Evolutionary conservation across 306 rosid species (phyloP), one percentile per base, ranked within the genome.

Genomic region (Cicer cuneatum): DNA sequence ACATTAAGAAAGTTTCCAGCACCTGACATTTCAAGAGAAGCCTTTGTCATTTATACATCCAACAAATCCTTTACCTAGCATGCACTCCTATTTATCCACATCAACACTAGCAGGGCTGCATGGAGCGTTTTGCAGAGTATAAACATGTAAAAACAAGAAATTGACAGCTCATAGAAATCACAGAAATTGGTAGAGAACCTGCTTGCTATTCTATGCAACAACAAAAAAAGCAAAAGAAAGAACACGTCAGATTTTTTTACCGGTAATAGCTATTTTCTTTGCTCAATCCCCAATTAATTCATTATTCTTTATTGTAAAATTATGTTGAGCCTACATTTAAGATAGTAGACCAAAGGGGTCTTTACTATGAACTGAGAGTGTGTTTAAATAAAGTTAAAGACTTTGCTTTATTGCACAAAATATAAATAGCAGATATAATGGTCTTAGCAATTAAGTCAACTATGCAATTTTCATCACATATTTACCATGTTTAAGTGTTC

Each of bases 1-100:
- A 83, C 89, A 82, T 91, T 88, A 56, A 94, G 90, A 63, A 92
- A 48, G 83, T 88, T 94, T 19, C 97, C 97, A 58, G 84, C 87
- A 79, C 85, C 97, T 94, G 93, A 51, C 37, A 83, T 76, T 24
- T 46, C 57, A 81, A 54, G 71, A 13, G 38, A 77, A 45, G 41
- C 46, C 62, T 29, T 68, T 35, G 67, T 83, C 66, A 85, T 24
- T 66, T 7, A 73, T 7, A 78, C 65, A 63, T 18, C 40, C 10
- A 45, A 48, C 42, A 79, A 56, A 47, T 66, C 48, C 60, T n/a
- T 21, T 53, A 79, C 42, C 74, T 48, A 74, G 40, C 9, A 29
- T 70, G 24, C 35, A 37, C 54, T 68, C 61, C 68, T 58, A 43
- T 10, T 66, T 79, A 6, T 58, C 38, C 78, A 53, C 38, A 69